Percentiles rank a stretch among this genome's conserved stretches.
Evolutionary conservation across 495 filamentous ascomycete genomes (phyloP).

Genomic region (Annulohypoxylon moriforme): DNA sequence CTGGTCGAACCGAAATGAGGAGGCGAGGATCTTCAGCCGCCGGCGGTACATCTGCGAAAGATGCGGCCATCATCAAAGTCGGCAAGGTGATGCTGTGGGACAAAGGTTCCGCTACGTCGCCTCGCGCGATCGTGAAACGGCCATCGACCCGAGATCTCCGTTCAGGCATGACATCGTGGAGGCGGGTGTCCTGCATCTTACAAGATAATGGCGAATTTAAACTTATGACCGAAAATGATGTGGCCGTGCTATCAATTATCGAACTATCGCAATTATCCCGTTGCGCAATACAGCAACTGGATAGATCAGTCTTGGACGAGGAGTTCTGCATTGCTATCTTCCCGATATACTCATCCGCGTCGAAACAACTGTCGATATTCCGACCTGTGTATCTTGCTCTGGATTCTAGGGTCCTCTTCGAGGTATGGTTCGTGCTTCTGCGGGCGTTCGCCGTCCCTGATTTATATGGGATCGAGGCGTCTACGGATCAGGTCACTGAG

Average conservation of each 20-base stretch:
- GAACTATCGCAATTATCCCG: slow-evolving; percentile 90
- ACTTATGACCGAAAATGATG: slow-evolving; percentile 84
- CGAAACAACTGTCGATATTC: slow-evolving; percentile 70
- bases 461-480: slow-evolving; percentile 72
- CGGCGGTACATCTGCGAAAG: slow-evolving; percentile 63
- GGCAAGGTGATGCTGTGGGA: slow-evolving; percentile 95
- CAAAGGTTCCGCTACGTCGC: slow-evolving; percentile 66
- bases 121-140: slow-evolving; percentile 62
- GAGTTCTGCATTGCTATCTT: slow-evolving; percentile 95
- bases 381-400: slow-evolving; percentile 85
- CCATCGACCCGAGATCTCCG: slow-evolving; percentile 60
- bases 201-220: slow-evolving; percentile 97
- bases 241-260: slow-evolving; percentile 80
- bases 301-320: slow-evolving; percentile 91
- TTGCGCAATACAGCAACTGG: slow-evolving; percentile 87
- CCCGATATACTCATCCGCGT: slow-evolving; percentile 77
- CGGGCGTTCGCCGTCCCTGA: slow-evolving; percentile 95
- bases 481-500: slow-evolving; percentile 53
- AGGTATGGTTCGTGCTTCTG: slow-evolving; percentile 96
- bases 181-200: slow-evolving; percentile 88
- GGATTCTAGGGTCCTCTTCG: slow-evolving; percentile 88
- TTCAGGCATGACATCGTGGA: slow-evolving; percentile 69
- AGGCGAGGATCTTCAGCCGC: slow-evolving; percentile 73
- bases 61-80: slow-evolving; percentile 94
- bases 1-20: slow-evolving; percentile 65